Conservation (phyloP, 179 eudicot species). For the Sideroxylon spinosum region DNA sequence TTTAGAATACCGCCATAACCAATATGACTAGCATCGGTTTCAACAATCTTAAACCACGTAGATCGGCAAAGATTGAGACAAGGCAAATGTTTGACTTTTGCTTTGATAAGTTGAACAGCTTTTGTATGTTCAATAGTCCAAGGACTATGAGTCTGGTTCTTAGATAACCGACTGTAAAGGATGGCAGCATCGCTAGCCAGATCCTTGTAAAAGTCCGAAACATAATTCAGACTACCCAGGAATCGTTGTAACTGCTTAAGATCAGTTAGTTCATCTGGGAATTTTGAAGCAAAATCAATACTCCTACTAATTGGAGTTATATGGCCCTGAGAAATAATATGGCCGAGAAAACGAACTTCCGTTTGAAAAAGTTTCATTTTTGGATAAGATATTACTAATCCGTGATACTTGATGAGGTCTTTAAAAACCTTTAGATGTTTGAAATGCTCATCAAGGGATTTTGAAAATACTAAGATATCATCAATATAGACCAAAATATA, state of each 20-base stretch:
- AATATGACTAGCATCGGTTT: not conserved
- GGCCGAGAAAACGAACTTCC: not conserved
- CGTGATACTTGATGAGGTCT: not conserved
- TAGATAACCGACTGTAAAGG: too few relatives aligned
- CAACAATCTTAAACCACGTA: not conserved
- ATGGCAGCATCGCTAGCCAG: too few relatives aligned
- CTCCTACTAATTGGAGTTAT: not conserved
- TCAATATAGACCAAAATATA: not conserved
- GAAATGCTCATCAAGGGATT: not conserved
- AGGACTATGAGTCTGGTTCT: too few relatives aligned
- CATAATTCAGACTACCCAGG: too few relatives aligned
- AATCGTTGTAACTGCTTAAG: not conserved
- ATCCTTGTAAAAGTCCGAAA: too few relatives aligned
- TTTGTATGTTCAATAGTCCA: too few relatives aligned
- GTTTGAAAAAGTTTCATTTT: slow-evolving; percentile 11
- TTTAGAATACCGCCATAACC: not conserved
- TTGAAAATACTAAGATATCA: slow-evolving; percentile 9
- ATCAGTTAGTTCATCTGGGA: not conserved
- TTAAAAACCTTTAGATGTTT: not conserved
- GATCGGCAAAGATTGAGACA: too few relatives aligned
- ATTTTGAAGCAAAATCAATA: slow-evolving; percentile 3
- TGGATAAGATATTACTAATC: not conserved
- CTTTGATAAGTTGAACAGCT: too few relatives aligned
- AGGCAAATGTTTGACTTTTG: too few relatives aligned
- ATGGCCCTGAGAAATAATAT: not conserved